Evolutionary conservation across 2,329 filamentous ascomycete species (phyloP), one percentile per base, ranked within the genome.

Genomic region (Colletotrichum truncatum): DNA sequence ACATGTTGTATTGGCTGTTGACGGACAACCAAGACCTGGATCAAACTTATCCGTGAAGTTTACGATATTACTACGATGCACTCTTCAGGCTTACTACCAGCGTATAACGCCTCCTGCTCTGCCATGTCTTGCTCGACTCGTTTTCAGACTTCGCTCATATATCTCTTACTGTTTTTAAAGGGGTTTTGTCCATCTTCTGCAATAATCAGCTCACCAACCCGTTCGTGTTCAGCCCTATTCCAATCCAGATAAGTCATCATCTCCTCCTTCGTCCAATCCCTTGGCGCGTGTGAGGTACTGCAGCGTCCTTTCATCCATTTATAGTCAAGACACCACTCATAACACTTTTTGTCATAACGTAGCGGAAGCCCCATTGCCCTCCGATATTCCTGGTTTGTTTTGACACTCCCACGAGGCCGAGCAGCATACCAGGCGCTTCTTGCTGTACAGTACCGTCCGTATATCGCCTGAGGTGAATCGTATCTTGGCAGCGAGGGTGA

Each of bases 201-300:
- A 5, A 49, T 57, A 10, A 70, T 49, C 26, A 57, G 48, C 34
- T 64, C 64, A 52, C 70, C 67, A 51, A 71, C 51, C 10, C 68
- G 67, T n/a, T 70, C 60, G 34, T 71, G 54, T 58, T 73, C 68
- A 16, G 64, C 61, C 52, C 56, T 69, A 14, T 64, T 58, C 68
- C 67, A 72, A 52, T 72, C 70, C 23, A 71, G 38, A 62, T 71
- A 72, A 25, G 68, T 66, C 62, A 70, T 71, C 63, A 72, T 70
- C 49, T 73, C 68, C 46, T 71, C 68, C 66, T 65, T 69, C 4
- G 53, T 69, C 66, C 60, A 72, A 4, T 70, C 48, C n/a, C 68
- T 69, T 9, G 43, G 58, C 7, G 67, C 61, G 45, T 39, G 56
- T 18, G 54, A 54, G 23, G 26, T 64, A 14, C 12, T 64, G 28